Evolutionary conservation across 2,329 filamentous ascomycete genomes (phyloP), one percentile per base, ranked within the genome.

Genomic region (Penicillium sp.): DNA sequence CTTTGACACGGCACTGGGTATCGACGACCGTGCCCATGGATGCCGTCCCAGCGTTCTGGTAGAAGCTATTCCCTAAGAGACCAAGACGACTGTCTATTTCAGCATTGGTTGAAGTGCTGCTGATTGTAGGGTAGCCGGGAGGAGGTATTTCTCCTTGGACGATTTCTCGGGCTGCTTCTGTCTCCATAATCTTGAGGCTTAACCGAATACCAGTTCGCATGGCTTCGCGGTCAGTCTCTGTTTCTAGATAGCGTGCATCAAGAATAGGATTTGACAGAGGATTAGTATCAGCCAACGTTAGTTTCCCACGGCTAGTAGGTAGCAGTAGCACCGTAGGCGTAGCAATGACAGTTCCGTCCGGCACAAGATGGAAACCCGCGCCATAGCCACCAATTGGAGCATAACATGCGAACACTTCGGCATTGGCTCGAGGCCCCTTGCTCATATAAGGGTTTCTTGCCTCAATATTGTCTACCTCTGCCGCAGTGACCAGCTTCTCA

Each of bases 201-300:
- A 56, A 24, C 21, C 52, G 42, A 61, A 54, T 35, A 18, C 61
- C 35, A 35, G 53, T 42, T 59, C 64, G 23, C 4, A 65, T 60
- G 0, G 64, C 60, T 24, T 53, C 63, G 26, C 65, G 63, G 45
- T 68, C 65, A 24, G 64, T 63, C 16, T 56, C 35, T 1, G 64
- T 68, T 2, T 60, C 63, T 8, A 64, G 56, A 56, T 59, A 68
- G 11, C 54, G 56, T 16, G 66, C 63, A 40, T 68, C 59, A 24
- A 65, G 60, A 11, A 64, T 42, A 2, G 63, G 67, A 46, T 52
- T 24, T 14, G 61, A 59, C 1, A 23, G 47, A 2, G 66, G 60
- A 52, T 64, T 43, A 6, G 64, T 26, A 8, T 59, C 64, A 9
- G 45, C 26, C 7, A 70, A 59, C 1, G 61, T 61, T 6, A 68